phyloP scores from a whole-genome alignment of 2,329 filamentous ascomycete species.

The Fusarium udum region DNA sequence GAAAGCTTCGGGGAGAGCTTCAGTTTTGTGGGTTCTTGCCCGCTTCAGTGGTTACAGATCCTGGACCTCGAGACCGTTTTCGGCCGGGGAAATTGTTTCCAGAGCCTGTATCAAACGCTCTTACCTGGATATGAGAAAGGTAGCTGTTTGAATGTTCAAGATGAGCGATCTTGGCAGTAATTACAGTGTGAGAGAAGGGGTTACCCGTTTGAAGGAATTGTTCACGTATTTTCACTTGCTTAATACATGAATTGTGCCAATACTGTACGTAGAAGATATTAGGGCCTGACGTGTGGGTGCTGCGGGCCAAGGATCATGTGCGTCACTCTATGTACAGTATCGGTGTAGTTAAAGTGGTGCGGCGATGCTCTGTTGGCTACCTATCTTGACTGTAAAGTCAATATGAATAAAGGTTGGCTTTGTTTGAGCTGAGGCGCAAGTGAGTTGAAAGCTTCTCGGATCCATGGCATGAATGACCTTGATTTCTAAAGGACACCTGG shows the following conservation, averaged over 20 bases:
- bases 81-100: slow-evolving; percentile 21
- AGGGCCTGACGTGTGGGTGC: slow-evolving; percentile 43
- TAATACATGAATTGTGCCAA: slow-evolving; percentile 40
- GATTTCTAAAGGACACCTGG: neutral
- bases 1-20: slow-evolving; percentile 23
- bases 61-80: slow-evolving; percentile 24
- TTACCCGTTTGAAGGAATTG: neutral
- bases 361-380: slow-evolving; percentile 11
- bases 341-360: slow-evolving; percentile 34
- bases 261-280: slow-evolving; percentile 38
- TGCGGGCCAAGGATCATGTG: slow-evolving; percentile 38
- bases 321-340: slow-evolving; percentile 34
- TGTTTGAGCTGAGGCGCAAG: neutral
- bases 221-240: neutral
- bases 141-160: slow-evolving; percentile 5
- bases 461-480: neutral
- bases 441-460: neutral
- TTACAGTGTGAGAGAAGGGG: neutral
- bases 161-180: slow-evolving; percentile 9
- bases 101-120: slow-evolving; percentile 11
- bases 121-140: slow-evolving; percentile 25
- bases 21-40: slow-evolving; percentile 32
- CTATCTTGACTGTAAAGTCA: neutral
- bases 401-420: neutral
- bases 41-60: slow-evolving; percentile 22